Evolutionary conservation across 1,139 yeast genomes (phyloP), one percentile per base, ranked within the genome.

Genomic region (Debaryomycetaceae sp.): DNA sequence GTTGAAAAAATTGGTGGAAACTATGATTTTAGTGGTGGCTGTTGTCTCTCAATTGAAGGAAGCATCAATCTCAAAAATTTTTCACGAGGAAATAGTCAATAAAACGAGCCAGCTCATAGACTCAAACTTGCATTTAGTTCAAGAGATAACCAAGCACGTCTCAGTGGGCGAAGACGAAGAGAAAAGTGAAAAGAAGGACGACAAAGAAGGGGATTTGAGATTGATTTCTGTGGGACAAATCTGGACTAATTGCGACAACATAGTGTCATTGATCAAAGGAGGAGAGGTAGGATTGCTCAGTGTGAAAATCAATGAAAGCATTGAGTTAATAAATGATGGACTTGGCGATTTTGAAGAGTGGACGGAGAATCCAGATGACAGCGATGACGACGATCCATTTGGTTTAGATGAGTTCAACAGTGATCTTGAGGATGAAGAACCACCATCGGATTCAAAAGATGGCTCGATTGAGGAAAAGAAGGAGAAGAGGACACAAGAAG

Each of bases 291-390:
- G 79, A 4, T 54, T 78, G 2, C 59, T 83, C 38, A 70, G 72
- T 16, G 51, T 50, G 26, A 73, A 70, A 42, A 61, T 83, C 14
- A 70, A 65, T 40, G 67, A 64, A 39, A 73, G 78, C 30, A 65
- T 77, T 17, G 51, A 58, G 5, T 55, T 83, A 39, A 64, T 83
- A 7, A 78, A 73, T 18, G 92, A 84, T 59, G 86, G 85, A 0
- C 63, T 78, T 28, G 79, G 73, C 8, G 91, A 84, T 49, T 73
- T 82, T 44, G 76, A 65, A 13, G 86, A 79, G 44, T 84, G 89
- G 87, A 55, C 79, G 0, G 75, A 78, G 42, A 71, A 81, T 47
- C 91, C 91, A 0, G 65, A 64, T 30, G 65, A 65, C 4, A 48
- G 57, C 35, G 70, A 67, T 35, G 68, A 64, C 38, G 66, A 64